phyloP scores from a whole-genome alignment of 2,329 filamentous ascomycete genomes.

The Monilinia fructicola region DNA sequence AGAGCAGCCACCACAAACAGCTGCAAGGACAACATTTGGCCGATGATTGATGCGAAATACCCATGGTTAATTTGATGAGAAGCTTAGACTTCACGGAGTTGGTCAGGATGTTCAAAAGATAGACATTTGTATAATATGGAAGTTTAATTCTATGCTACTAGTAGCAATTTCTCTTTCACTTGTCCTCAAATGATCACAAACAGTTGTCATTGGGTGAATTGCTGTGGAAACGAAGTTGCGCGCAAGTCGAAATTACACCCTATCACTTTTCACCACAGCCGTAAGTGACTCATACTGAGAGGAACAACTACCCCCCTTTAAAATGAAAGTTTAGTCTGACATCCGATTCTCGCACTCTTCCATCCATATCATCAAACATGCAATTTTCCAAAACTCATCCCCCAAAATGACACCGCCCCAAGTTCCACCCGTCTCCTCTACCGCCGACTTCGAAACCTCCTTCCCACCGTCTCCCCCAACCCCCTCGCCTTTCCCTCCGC shows the following conservation, averaged over 20 bases:
- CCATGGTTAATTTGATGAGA: conserved; percentile 21
- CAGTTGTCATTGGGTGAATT: not conserved
- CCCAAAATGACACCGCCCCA: not conserved
- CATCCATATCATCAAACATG: not conserved
- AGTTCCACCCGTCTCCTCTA: not conserved
- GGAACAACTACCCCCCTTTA: not conserved
- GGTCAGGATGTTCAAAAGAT: conserved; percentile 21
- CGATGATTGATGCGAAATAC: conserved; percentile 25
- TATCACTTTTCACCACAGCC: not conserved
- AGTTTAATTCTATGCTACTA: conserved; percentile 12
- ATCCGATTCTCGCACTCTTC: not conserved
- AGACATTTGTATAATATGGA: conserved; percentile 23
- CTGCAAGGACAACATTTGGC: conserved; percentile 14
- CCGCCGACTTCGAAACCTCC: conserved; percentile 15
- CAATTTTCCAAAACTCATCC: not conserved
- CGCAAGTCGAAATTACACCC: not conserved
- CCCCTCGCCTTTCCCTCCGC: conserved; percentile 12
- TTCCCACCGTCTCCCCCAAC: not conserved
- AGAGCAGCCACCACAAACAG: conserved; percentile 35
- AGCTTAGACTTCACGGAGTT: conserved; percentile 22
- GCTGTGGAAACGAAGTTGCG: not conserved
- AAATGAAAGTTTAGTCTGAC: not conserved
- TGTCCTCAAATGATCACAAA: not conserved
- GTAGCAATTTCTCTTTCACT: conserved; percentile 13
- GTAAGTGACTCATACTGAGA: conserved; percentile 8